phyloP scores from a whole-genome alignment of 2,329 filamentous ascomycete species.

The Cadophora malorum region DNA sequence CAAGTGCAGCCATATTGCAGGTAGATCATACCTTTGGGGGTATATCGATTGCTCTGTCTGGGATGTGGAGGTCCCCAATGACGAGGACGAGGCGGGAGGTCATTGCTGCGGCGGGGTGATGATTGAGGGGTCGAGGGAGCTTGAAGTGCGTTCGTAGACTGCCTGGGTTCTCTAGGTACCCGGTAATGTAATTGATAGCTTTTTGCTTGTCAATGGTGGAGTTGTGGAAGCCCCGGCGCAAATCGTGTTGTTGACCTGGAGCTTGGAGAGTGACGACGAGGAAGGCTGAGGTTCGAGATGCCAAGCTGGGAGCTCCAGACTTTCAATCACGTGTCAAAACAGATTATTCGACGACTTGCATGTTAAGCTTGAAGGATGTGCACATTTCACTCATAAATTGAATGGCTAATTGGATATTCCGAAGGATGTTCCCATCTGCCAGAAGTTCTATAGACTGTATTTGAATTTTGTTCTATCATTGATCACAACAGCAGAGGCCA shows the following conservation, averaged over 20 bases:
- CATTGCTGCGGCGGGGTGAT: slow-evolving; percentile 49
- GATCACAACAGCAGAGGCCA: no score
- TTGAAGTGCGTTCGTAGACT: slow-evolving; percentile 18
- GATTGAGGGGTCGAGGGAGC: slow-evolving; percentile 19
- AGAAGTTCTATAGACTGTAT: no score
- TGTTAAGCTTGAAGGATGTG: no score
- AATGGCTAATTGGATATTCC: no score
- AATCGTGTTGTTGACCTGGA: slow-evolving; percentile 15
- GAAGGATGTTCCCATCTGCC: no score
- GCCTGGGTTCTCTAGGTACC: slow-evolving; percentile 2
- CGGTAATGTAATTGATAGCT: slow-evolving; percentile 10
- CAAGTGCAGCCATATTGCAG: no score
- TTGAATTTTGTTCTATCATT: no score
- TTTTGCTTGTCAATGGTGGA: slow-evolving; percentile 9
- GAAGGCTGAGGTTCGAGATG: background rate
- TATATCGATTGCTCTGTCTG: slow-evolving; percentile 89
- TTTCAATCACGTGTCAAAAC: no score
- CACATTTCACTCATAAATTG: no score
- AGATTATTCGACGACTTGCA: no score
- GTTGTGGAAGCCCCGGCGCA: slow-evolving; percentile 31
- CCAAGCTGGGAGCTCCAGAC: no score
- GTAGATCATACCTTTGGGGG: slow-evolving; percentile 74
- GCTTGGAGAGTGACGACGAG: slow-evolving; percentile 11
- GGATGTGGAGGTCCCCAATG: slow-evolving; percentile 92
- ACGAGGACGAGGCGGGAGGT: slow-evolving; percentile 91